phyloP scores from a whole-genome alignment of 2,329 filamentous ascomycete species.

The Mycocentrospora acerina region DNA sequence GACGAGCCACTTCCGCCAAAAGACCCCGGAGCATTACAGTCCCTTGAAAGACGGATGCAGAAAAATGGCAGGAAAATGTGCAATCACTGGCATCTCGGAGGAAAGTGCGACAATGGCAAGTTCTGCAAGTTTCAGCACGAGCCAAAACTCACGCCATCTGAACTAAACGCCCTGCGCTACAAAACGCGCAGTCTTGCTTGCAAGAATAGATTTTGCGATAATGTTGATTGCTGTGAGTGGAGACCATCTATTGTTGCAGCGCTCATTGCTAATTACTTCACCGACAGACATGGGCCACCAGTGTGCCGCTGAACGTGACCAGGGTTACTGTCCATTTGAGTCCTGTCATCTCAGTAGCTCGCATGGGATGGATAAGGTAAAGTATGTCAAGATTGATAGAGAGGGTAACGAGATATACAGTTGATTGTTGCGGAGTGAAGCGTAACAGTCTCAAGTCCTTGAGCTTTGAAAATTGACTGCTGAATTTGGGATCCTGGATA shows the following conservation, averaged over 20 bases:
- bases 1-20: conserved; percentile 42
- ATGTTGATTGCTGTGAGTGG: conserved; percentile 45
- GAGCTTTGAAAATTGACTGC: no score
- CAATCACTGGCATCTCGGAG: conserved; percentile 39
- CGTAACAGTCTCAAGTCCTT: no score
- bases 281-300: conserved; percentile 43
- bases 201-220: conserved; percentile 41
- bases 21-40: conserved; percentile 22
- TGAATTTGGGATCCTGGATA: no score
- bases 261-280: conserved; percentile 5
- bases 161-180: conserved; percentile 44
- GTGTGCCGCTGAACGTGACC: conserved; percentile 39
- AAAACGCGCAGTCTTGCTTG: conserved; percentile 46
- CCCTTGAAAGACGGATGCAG: conserved; percentile 36
- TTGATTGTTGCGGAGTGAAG: no score
- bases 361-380: conserved; percentile 45
- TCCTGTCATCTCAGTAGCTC: conserved; percentile 43
- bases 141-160: conserved; percentile 39
- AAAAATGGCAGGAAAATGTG: conserved; percentile 35
- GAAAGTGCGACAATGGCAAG: conserved; percentile 42
- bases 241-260: no score
- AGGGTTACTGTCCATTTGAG: conserved; percentile 40
- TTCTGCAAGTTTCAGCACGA: conserved; percentile 49
- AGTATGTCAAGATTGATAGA: conserved; percentile 27
- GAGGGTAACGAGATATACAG: conserved; percentile 23